Percentiles rank a stretch among this genome's conserved stretches.
Conservation (phyloP, 2,329 filamentous ascomycete species). For the Nigrospora oryzae region DNA sequence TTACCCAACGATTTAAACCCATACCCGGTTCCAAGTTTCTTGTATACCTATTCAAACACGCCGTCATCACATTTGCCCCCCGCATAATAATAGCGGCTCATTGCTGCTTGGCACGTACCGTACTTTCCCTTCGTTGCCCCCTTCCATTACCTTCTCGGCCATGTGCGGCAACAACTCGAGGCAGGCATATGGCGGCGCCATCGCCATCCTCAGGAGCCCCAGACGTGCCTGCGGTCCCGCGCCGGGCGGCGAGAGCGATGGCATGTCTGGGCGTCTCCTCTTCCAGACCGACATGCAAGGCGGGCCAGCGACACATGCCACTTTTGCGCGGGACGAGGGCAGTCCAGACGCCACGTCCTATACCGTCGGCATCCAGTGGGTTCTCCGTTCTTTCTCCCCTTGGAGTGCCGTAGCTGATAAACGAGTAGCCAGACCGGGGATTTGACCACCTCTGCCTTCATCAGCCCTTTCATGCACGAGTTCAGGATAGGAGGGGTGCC, state of each 20-base stretch:
- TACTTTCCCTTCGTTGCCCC: too few species aligned
- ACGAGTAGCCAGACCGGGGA: constrained; percentile 33
- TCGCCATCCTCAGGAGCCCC: constrained; percentile 28
- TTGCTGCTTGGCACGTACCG: too few species aligned
- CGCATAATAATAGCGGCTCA: too few species aligned
- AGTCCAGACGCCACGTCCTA: constrained; percentile 13
- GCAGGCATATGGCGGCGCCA: constrained; percentile 33
- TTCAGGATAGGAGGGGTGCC: constrained; percentile 20
- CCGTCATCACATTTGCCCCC: too few species aligned
- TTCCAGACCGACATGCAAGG: constrained; percentile 23
- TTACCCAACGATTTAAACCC: too few species aligned
- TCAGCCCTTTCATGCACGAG: constrained; percentile 33
- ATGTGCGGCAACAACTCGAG: constrained; percentile 38
- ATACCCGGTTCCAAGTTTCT: too few species aligned
- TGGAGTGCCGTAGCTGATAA: too few species aligned
- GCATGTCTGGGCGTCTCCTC: constrained; percentile 19
- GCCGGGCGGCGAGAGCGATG: neutral
- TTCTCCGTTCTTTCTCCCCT: neutral
- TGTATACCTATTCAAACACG: too few species aligned
- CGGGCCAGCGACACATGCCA: constrained; percentile 29
- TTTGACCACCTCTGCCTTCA: constrained; percentile 26
- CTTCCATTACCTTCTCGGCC: neutral
- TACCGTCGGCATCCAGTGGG: constrained; percentile 37
- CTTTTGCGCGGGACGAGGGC: constrained; percentile 24
- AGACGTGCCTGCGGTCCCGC: constrained; percentile 19